Percentiles rank a stretch among this genome's conserved stretches.
phyloP scores from a whole-genome alignment of 1,284 basidiomycete species.

The Moesziomyces antarcticus region DNA sequence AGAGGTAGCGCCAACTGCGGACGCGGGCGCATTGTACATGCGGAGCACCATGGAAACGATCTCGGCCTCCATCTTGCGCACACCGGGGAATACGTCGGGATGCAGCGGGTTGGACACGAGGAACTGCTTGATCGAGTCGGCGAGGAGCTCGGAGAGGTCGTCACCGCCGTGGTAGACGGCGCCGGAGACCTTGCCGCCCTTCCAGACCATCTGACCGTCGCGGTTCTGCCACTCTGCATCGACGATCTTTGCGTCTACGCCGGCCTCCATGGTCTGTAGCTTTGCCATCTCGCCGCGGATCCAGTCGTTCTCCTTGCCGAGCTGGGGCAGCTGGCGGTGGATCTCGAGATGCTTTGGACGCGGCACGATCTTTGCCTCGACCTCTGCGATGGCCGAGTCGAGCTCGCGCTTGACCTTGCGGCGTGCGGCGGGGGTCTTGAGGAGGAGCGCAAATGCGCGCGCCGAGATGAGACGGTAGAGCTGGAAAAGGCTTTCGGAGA shows the following conservation, averaged over 20 bases:
- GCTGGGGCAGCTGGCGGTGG: constrained; percentile 49
- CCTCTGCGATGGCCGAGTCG: constrained; percentile 52
- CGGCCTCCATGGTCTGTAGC: constrained; percentile 57
- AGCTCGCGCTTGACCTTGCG: constrained; percentile 61
- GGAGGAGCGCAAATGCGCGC: constrained; percentile 45
- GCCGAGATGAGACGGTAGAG: constrained; percentile 50
- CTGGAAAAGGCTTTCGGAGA: constrained; percentile 53
- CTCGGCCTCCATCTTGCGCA: constrained; percentile 98
- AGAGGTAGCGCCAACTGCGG: constrained; percentile 86
- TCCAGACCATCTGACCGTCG: constrained; percentile 62
- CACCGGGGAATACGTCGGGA: constrained; percentile 92
- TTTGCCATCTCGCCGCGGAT: constrained; percentile 53
- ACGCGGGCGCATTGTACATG: constrained; percentile 81
- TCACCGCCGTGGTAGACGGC: constrained; percentile 68
- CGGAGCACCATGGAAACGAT: constrained; percentile 89
- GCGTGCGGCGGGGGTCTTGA: constrained; percentile 59
- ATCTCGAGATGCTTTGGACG: constrained; percentile 42
- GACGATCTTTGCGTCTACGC: constrained; percentile 32
- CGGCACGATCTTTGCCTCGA: constrained; percentile 62
- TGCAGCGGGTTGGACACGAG: constrained; percentile 85
- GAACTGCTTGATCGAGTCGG: constrained; percentile 56
- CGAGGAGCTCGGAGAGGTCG: constrained; percentile 58
- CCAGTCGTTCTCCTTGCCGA: constrained; percentile 59
- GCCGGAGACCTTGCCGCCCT: constrained; percentile 64
- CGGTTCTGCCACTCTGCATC: constrained; percentile 31